phyloP scores from a whole-genome alignment of 306 rosid genomes.

The Prunus mume region DNA sequence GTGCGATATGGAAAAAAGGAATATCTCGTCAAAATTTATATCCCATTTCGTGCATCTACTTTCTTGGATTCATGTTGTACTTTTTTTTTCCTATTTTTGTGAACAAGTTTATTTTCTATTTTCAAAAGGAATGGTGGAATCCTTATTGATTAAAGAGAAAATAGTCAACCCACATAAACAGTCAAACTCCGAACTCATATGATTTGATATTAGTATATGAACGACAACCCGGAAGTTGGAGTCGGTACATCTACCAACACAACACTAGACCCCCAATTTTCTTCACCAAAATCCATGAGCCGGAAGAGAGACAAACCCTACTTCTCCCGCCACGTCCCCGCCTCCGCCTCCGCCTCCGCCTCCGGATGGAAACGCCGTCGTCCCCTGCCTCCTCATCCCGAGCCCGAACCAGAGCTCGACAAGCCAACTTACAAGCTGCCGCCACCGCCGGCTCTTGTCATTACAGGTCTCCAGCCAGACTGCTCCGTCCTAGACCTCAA shows the following conservation, averaged over 20 bases:
- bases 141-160: too few relatives aligned
- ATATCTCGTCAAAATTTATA: too few relatives aligned
- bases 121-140: too few relatives aligned
- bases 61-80: too few relatives aligned
- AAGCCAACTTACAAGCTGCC: constrained; percentile 49
- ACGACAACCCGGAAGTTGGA: not conserved
- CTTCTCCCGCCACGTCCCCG: constrained; percentile 47
- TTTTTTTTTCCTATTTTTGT: too few relatives aligned
- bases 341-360: constrained; percentile 34
- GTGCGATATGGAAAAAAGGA: too few relatives aligned
- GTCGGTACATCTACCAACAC: not conserved
- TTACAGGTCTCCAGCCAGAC: constrained; percentile 62
- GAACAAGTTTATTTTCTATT: too few relatives aligned
- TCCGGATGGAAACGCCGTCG: constrained; percentile 28
- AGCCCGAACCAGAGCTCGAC: constrained; percentile 25
- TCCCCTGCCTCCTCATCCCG: constrained; percentile 19
- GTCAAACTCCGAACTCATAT: not conserved
- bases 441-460: constrained; percentile 72
- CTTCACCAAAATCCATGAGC: constrained; percentile 38
- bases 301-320: constrained; percentile 74
- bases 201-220: not conserved
- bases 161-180: not conserved
- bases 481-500: constrained; percentile 92
- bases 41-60: too few relatives aligned
- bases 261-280: not conserved